Conservation (phyloP, 2,329 filamentous ascomycete species). For the Penicillium sp. region DNA sequence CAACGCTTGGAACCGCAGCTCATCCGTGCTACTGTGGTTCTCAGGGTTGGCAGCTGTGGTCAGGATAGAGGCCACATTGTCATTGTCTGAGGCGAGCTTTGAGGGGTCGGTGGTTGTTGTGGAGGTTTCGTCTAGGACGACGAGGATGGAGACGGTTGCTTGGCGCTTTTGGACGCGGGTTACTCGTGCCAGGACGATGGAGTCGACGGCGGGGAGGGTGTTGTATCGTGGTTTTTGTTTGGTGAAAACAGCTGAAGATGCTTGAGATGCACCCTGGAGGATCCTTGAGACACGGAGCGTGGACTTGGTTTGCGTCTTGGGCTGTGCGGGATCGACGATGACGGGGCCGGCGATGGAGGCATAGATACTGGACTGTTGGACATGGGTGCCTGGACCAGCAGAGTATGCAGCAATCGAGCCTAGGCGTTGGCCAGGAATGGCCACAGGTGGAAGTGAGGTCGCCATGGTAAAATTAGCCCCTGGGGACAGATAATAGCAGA, state of each 20-base stretch:
- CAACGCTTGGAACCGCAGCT: slow-evolving; percentile 75
- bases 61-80: slow-evolving; percentile 47
- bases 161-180: slow-evolving; percentile 84
- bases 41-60: slow-evolving; percentile 48
- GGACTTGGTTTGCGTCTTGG: slow-evolving; percentile 42
- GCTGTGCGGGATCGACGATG: slow-evolving; percentile 56
- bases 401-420: slow-evolving; percentile 70
- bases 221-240: slow-evolving; percentile 62
- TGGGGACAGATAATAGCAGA: slow-evolving; percentile 5
- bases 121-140: slow-evolving; percentile 66
- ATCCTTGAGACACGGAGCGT: slow-evolving; percentile 47
- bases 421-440: slow-evolving; percentile 81
- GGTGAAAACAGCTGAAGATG: slow-evolving; percentile 10
- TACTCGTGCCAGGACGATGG: slow-evolving; percentile 81
- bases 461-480: slow-evolving; percentile 33
- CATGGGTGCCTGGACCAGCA: slow-evolving; percentile 82
- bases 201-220: slow-evolving; percentile 80
- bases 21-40: slow-evolving; percentile 62
- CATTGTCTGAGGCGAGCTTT: slow-evolving; percentile 42
- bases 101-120: slow-evolving; percentile 29
- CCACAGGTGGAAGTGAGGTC: slow-evolving; percentile 55
- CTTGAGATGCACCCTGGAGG: slow-evolving; percentile 16
- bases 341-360: slow-evolving; percentile 82
- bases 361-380: slow-evolving; percentile 75
- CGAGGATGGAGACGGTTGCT: slow-evolving; percentile 83